Base-by-base conservation (phyloP, 306 rosid species). In the Senna siamea region DNA sequence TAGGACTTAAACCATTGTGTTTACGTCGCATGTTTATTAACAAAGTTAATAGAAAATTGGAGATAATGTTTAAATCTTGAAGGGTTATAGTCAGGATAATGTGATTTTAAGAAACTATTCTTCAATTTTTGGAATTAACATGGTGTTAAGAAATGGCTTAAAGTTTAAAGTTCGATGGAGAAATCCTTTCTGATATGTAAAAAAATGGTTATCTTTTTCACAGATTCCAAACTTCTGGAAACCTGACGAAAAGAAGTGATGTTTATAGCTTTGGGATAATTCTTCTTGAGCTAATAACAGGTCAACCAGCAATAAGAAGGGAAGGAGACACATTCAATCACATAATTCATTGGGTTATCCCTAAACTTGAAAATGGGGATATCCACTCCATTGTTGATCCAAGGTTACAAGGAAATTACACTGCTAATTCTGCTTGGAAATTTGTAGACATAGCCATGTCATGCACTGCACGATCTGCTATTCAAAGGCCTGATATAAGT, bases 201-300 rank as follows among this genome's bases (percentile, higher is more conserved):
- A 4, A 23, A 26, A 26, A 26, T 26, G 30, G 30, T n/a, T n/a
- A 26, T 26, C 30, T 26, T 26, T 26, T 55, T 23, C 5, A 12
- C 75, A 79, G 76, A 30, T 17, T 9, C 19, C 44, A 38, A 5
- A 1, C 15, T 1, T 7, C 22, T 60, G 76, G 80, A 32, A 69
- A 7, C 15, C 7, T 52, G 0, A 80, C 32, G 2, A 52, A 41
- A 60, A 60, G 74, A 60, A 79, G 68, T 20, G 76, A 73, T 30
- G 19, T 79, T 1, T 79, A 79, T 43, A 68, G 83, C 32, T 74
- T 79, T 38, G 79, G 83, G 28, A 60, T 79, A 13, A 52, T 74
- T 50, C 50, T 79, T 10, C 62, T 67, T 18, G 76, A 74, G 76
- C 64, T 79, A 2, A 60, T 79, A 30, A 79, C 76, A 9, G 67